phyloP scores from a whole-genome alignment of 2,329 filamentous ascomycete species.

The Hymenotorrendiella dingleyae region DNA sequence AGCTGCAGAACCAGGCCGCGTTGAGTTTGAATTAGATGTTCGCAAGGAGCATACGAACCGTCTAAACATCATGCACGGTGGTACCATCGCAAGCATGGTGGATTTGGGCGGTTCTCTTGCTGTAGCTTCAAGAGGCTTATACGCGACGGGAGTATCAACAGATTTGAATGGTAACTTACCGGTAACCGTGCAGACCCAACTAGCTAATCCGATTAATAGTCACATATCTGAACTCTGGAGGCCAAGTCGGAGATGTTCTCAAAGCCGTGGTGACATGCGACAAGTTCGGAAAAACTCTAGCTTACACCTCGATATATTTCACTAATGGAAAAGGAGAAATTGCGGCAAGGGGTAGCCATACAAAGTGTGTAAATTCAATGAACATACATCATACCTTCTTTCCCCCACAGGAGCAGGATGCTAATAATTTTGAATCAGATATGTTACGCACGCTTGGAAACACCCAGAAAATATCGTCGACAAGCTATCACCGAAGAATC shows the following conservation, averaged over 20 bases:
- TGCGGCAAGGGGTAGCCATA: constrained; percentile 58
- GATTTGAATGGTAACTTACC: constrained; percentile 50
- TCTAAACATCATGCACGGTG: constrained; percentile 69
- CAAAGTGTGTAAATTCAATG: constrained; percentile 57
- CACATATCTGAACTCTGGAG: constrained; percentile 56
- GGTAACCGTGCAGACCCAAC: background rate
- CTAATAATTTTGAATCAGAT: constrained; percentile 18
- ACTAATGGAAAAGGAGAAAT: constrained; percentile 53
- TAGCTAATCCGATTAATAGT: constrained; percentile 35
- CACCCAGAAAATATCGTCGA: constrained; percentile 31
- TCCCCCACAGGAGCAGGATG: too few relatives aligned
- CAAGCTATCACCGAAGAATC: constrained; percentile 24
- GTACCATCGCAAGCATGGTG: constrained; percentile 71
- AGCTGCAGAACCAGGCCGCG: constrained; percentile 57
- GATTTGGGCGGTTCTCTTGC: constrained; percentile 60
- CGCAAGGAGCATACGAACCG: constrained; percentile 76
- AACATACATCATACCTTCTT: background rate
- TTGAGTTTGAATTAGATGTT: constrained; percentile 73
- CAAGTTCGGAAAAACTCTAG: constrained; percentile 60
- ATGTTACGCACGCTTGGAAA: constrained; percentile 31
- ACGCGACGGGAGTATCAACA: constrained; percentile 58
- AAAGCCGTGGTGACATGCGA: constrained; percentile 53
- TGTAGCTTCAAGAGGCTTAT: constrained; percentile 58
- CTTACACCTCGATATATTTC: constrained; percentile 56
- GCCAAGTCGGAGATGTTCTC: constrained; percentile 50